A percentile compares a stretch with the other conserved stretches of the same genome.
These are phyloP conservation scores for Marasmius fiardii DNA, from an alignment of 1,284 basidiomycete genomes.

Conservation along the genomic window DNA sequence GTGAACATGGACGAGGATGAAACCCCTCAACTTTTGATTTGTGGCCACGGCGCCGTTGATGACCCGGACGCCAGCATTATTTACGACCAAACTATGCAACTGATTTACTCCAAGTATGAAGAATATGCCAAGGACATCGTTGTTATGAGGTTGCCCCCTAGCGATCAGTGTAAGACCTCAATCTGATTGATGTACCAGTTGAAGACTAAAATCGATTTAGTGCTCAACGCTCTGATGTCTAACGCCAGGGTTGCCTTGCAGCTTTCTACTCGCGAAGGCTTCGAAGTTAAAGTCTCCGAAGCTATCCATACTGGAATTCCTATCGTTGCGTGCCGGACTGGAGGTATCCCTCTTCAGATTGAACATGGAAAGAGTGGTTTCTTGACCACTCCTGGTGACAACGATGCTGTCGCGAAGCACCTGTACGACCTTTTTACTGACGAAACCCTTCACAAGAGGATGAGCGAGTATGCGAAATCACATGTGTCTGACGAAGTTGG, in stretches of 20 bases:
- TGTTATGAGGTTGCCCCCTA: constrained; percentile 77
- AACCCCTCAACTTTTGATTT: constrained; percentile 78
- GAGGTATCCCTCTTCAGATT: constrained; percentile 87
- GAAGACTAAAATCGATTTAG: constrained; percentile 31
- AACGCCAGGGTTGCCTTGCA: constrained; percentile 76
- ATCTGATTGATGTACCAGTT: neutral
- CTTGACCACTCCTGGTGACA: constrained; percentile 72
- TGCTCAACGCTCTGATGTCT: constrained; percentile 74
- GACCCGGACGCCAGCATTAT: constrained; percentile 85
- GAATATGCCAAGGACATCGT: constrained; percentile 66
- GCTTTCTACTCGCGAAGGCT: constrained; percentile 82
- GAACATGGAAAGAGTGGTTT: constrained; percentile 81
- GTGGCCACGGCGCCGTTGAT: constrained; percentile 86
- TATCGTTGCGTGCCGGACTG: constrained; percentile 76
- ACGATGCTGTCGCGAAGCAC: constrained; percentile 67
- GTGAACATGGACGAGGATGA: constrained; percentile 46
- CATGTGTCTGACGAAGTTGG: constrained; percentile 80
- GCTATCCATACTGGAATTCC: constrained; percentile 83
- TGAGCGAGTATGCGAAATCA: constrained; percentile 67
- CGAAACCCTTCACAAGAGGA: constrained; percentile 54
- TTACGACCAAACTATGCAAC: constrained; percentile 70
- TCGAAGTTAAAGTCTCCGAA: constrained; percentile 92
- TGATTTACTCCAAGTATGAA: constrained; percentile 52
- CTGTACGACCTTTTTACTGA: constrained; percentile 76
- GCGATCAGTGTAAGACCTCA: constrained; percentile 64